Base-by-base conservation (phyloP, 352 stramenopile genomes). In the Phytophthora palmivora region DNA sequence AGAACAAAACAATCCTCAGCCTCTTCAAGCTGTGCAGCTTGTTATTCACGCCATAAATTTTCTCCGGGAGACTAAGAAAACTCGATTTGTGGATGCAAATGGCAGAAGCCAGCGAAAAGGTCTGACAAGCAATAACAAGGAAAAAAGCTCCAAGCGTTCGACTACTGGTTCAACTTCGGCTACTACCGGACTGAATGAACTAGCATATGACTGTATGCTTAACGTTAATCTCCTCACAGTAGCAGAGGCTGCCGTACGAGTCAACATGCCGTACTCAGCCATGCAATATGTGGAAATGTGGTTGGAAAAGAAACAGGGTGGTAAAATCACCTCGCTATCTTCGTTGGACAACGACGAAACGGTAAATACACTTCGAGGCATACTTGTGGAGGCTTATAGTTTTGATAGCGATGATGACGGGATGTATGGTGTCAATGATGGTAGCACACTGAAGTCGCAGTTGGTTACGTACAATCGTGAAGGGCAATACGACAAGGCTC, bases 261-360 rank as follows among this genome's bases (percentile, higher is more conserved):
- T 88, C 4, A 89, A 95, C 42, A 94, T 96, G 84, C 88, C 88
- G 7, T 96, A 92, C 44, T 93, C 87, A 16, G 85, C 88, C 1
- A 94, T 96, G 82, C 88, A 96, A 49, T 96, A 91, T 50, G 81
- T 92, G n/a, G 88, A 96, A 55, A 89, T 93, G 85, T 93, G 84
- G 79, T 58, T 96, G 4, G 88, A 96, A 65, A 65, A 74, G 11
- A 67, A 70, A 4, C 45, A 90, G 16, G 84, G 79, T 3, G 76
- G 76, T 0, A 76, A 75, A 42, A 58, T 91, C 0, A 77, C 77
- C 0, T 72, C 70, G 24, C 32, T 88, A 16, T 78, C 69, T 21
- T 63, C 54, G 1, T 43, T 70, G 16, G 50, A 42, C 7, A 67
- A 70, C 26, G 60, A 72, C n/a, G 47, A 75, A n/a, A 41, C 74